A percentile compares a stretch with the other conserved stretches of the same genome.
phyloP scores from a whole-genome alignment of 805 yeast species.

The Nematodospora valgi region DNA sequence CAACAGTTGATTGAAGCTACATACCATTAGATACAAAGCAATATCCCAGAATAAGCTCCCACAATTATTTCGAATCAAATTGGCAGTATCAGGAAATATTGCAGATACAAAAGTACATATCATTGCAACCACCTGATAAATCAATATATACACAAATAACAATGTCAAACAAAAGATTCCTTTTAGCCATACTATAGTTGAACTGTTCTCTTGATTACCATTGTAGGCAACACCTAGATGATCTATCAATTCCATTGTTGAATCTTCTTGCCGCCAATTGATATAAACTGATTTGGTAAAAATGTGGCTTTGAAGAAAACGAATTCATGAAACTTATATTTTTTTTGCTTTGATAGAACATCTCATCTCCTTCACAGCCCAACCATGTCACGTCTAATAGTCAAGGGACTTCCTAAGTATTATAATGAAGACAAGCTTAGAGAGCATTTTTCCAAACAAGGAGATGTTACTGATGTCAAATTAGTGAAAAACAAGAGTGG shows the following conservation, averaged over 20 bases:
- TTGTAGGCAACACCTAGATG: constrained; percentile 8
- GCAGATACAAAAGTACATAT: constrained; percentile 2
- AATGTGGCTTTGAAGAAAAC: constrained; percentile 1
- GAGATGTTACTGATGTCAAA: constrained; percentile 83
- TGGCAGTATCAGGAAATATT: constrained; percentile 18
- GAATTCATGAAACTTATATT: neutral
- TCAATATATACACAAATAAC: constrained; percentile 1
- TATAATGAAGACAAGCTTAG: constrained; percentile 69
- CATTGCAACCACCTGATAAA: constrained; percentile 7
- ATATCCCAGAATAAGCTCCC: constrained; percentile 25
- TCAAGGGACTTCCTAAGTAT: constrained; percentile 82
- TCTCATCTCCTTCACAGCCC: constrained; percentile 2
- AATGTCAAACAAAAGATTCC: constrained; percentile 8
- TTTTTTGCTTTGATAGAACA: constrained; percentile 1
- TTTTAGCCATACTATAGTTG: constrained; percentile 5
- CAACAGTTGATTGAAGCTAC: constrained; percentile 10
- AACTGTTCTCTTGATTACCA: neutral
- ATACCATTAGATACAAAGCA: constrained; percentile 26
- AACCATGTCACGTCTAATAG: constrained; percentile 80
- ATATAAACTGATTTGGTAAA: neutral
- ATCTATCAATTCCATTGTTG: constrained; percentile 9
- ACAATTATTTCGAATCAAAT: constrained; percentile 5
- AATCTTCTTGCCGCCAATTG: no score
- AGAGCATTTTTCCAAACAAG: constrained; percentile 58
- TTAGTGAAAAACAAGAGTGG: constrained; percentile 79